These are phyloP conservation scores for Solanum virginianum DNA, from an alignment of 257 asterid species.

Conservation along the genomic window DNA sequence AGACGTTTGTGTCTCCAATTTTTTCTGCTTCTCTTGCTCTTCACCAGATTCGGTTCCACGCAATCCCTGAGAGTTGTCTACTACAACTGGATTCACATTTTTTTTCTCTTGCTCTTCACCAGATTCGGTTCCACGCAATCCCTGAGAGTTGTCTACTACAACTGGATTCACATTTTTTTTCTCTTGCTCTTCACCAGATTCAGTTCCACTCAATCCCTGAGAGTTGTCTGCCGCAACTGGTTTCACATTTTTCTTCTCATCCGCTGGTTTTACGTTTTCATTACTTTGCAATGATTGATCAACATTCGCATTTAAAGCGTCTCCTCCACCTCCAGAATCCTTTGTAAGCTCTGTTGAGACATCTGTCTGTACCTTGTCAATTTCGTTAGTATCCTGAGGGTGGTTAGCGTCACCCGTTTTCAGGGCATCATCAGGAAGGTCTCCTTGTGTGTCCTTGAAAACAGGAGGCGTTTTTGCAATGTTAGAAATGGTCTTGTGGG, in stretches of 20 bases:
- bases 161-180: not conserved
- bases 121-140: conserved; percentile 5
- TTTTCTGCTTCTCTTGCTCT: conserved; percentile 35
- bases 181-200: conserved; percentile 20
- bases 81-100: not conserved
- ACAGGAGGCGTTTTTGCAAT: conserved; percentile 4
- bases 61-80: conserved; percentile 1
- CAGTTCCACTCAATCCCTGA: conserved; percentile 2
- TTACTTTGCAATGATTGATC: not conserved
- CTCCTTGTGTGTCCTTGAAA: conserved; percentile 36
- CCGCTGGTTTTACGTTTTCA: not conserved
- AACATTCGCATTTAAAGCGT: not conserved
- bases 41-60: conserved; percentile 15
- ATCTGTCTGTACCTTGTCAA: not conserved
- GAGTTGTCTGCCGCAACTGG: not conserved
- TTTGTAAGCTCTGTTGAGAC: conserved; percentile 1
- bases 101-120: conserved; percentile 18
- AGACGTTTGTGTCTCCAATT: conserved; percentile 14
- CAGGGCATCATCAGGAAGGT: conserved; percentile 39
- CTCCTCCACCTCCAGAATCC: not conserved
- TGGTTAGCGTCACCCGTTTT: conserved; percentile 9
- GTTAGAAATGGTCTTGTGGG: conserved; percentile 7
- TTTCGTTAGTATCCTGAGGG: not conserved
- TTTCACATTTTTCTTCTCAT: not conserved
- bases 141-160: conserved; percentile 1